These are phyloP conservation scores for Salix brachista DNA, from an alignment of 345 rosid genomes.

Conservation along the genomic window DNA sequence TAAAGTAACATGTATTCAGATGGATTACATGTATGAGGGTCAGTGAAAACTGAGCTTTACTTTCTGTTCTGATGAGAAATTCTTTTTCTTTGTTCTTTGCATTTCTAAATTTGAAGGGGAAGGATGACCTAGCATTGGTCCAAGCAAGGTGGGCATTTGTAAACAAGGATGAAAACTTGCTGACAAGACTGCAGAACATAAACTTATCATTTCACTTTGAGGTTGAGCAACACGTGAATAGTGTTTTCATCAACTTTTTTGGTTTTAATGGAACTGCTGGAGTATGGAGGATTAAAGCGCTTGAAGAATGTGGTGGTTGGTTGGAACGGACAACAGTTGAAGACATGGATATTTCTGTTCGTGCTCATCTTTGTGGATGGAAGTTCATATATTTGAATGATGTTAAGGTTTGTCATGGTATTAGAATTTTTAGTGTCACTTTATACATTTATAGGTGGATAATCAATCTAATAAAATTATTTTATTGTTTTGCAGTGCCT, in stretches of 20 bases:
- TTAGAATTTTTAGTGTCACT: constrained; percentile 2
- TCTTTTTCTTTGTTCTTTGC: not conserved
- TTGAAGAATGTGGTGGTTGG: constrained; percentile 97
- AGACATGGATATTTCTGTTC: constrained; percentile 93
- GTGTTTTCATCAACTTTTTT: constrained; percentile 74
- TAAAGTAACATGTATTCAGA: too few species aligned
- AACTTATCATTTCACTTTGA: constrained; percentile 87
- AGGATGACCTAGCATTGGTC: constrained; percentile 72
- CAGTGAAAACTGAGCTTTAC: not conserved
- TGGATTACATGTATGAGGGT: too few species aligned
- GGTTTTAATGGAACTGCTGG: constrained; percentile 96
- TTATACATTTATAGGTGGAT: not conserved
- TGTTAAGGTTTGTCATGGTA: constrained; percentile 50
- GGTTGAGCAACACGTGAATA: constrained; percentile 92
- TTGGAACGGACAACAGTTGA: constrained; percentile 85
- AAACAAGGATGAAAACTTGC: constrained; percentile 89
- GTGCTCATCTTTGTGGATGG: constrained; percentile 95
- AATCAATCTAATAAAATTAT: not conserved
- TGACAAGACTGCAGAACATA: constrained; percentile 82
- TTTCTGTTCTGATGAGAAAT: not conserved
- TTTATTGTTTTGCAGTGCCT: constrained; percentile 50
- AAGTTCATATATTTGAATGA: constrained; percentile 81
- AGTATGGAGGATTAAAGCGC: constrained; percentile 88
- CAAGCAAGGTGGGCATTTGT: constrained; percentile 90
- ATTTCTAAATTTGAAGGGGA: constrained; percentile 41